phyloP scores from a whole-genome alignment of 768 basidiomycete genomes.

The Pisolithus microcarpus region DNA sequence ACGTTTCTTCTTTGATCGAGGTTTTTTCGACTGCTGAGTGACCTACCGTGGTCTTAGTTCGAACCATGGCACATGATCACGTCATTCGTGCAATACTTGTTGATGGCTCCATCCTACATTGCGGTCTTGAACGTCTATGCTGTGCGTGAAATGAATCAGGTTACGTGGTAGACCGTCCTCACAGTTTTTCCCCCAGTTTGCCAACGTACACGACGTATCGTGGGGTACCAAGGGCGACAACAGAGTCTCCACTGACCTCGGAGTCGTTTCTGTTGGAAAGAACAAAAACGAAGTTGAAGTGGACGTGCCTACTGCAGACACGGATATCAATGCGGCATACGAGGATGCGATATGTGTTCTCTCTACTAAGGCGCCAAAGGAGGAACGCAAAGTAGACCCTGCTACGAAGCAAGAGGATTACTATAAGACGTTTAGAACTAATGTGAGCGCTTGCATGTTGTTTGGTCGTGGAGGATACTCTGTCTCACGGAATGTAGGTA shows the following conservation, averaged over 20 bases:
- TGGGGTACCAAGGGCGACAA: constrained; percentile 98
- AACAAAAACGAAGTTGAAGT: constrained; percentile 83
- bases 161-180: background rate
- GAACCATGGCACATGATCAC: constrained; percentile 99
- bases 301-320: constrained; percentile 76
- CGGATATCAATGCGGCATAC: constrained; percentile 84
- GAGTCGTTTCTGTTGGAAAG: constrained; percentile 60
- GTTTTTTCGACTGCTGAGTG: background rate
- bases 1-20: constrained; percentile 31
- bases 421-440: constrained; percentile 85
- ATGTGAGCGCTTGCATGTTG: constrained; percentile 34
- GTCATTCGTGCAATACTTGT: constrained; percentile 84
- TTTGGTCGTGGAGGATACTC: constrained; percentile 6
- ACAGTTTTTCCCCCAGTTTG: constrained; percentile 42
- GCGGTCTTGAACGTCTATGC: constrained; percentile 89
- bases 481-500: constrained; percentile 35
- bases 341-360: constrained; percentile 86
- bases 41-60: constrained; percentile 42
- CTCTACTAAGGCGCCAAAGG: constrained; percentile 69
- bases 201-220: constrained; percentile 86
- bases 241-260: constrained; percentile 77
- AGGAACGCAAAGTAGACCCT: constrained; percentile 52
- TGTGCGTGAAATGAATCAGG: constrained; percentile 26
- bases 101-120: constrained; percentile 93
- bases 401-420: constrained; percentile 75